Base-by-base conservation (phyloP, 148 eudicot species). In the Rhododendron henanense region DNA sequence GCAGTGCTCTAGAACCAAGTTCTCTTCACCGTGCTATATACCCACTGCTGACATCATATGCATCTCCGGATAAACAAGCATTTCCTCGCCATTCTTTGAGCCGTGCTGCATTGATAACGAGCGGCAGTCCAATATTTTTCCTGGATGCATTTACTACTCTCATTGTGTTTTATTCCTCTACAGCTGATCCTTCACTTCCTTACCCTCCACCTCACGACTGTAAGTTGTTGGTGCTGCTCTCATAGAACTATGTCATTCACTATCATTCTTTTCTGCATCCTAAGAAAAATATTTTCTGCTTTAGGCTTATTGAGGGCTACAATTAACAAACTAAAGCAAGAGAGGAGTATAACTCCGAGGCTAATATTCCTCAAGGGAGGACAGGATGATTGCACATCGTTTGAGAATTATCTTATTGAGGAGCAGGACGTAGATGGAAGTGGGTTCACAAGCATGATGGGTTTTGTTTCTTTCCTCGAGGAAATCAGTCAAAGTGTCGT, bases 51-150 rank as follows among this genome's bases (percentile, higher is more conserved):
- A 85, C 92, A 15, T 97, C 99, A 69, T 97, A 92, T 84, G 83
- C 95, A 45, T 92, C 91, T 87, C 98, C 99, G 3, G 97, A 95
- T 85, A 91, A 93, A 78, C 95, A 90, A 92, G 99, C 99, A 82
- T 97, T 91, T 89, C 99, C 99, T 79, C 99, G 99, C 69, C 99
- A 97, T 91, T 95, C 99, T 50, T 91, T 97, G 81, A 97, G 99
- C 87, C 98, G 99, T 86, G 98, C 99, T 87, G 99, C 99, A 81
- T 76, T 97, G 85, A 89, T 97, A 82, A 95, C 99, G 44, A 97
- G 99, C 41, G 98, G 93, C 23, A 94, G 98, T 87, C 97, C 99
- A n/a, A 97, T 97, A 88, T 97, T 97, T 88, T 93, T 97, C 86
- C 94, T 97, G 2, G 99, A 97, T 85, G 99, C 98, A 35, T 97